A percentile compares a stretch with the other conserved stretches of the same genome.
Conservation (phyloP, 805 yeast genomes). For the Cyberlindnera xishuangbannaensis region DNA sequence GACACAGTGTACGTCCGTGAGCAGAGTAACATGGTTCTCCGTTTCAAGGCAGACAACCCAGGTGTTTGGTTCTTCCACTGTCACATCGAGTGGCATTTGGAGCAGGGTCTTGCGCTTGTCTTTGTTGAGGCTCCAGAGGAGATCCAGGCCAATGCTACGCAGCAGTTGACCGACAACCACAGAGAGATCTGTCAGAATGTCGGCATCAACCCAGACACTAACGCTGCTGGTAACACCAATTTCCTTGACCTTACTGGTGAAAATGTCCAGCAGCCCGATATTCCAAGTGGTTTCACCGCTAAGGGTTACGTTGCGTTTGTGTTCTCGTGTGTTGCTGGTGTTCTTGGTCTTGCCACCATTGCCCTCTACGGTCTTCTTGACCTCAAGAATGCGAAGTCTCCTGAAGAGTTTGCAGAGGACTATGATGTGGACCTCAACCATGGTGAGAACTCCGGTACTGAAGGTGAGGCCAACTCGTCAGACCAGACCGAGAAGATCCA, state of each 20-base stretch:
- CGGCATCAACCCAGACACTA: slow-evolving; percentile 56
- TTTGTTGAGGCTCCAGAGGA: slow-evolving; percentile 65
- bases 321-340: slow-evolving; percentile 82
- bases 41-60: slow-evolving; percentile 82
- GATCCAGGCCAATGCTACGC: slow-evolving; percentile 44
- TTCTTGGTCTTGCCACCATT: slow-evolving; percentile 74
- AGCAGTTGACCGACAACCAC: slow-evolving; percentile 59
- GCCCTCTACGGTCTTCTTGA: slow-evolving; percentile 84
- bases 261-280: slow-evolving; percentile 55
- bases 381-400: slow-evolving; percentile 40
- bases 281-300: slow-evolving; percentile 91
- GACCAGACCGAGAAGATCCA: slow-evolving; percentile 3
- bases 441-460: slow-evolving; percentile 5
- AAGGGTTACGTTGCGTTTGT: slow-evolving; percentile 92
- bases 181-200: slow-evolving; percentile 51
- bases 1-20: slow-evolving; percentile 68
- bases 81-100: slow-evolving; percentile 81
- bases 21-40: slow-evolving; percentile 59
- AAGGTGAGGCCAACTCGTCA: slow-evolving; percentile 1
- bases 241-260: slow-evolving; percentile 68
- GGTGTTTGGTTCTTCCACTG: slow-evolving; percentile 96
- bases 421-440: slow-evolving; percentile 15
- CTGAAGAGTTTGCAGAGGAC: slow-evolving; percentile 41
- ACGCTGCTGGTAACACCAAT: slow-evolving; percentile 83
- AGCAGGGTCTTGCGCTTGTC: slow-evolving; percentile 71